Conservation (phyloP, 2,329 filamentous ascomycete species). For the Colletotrichum sp. region DNA sequence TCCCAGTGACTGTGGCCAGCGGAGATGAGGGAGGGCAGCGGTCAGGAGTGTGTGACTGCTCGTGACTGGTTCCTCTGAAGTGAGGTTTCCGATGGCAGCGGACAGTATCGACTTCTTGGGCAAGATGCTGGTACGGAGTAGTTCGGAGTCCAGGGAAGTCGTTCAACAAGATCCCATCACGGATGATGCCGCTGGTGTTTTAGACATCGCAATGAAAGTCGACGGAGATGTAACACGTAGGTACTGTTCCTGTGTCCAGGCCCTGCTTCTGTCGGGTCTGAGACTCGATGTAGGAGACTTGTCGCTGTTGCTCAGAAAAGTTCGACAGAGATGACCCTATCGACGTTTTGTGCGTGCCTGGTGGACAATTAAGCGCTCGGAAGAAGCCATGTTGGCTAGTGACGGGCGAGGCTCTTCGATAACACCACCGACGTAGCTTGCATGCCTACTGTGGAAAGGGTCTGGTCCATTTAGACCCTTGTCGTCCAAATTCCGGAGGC, state of each 20-base stretch:
- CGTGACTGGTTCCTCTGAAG: neutral
- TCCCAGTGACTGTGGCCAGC: neutral
- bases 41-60: neutral
- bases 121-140: neutral
- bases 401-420: neutral
- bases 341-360: neutral
- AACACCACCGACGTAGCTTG: neutral
- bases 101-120: neutral
- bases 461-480: neutral
- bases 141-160: neutral
- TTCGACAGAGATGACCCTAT: neutral
- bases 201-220: neutral
- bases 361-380: neutral
- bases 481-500: neutral
- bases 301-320: neutral
- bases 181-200: neutral
- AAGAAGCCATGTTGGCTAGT: neutral
- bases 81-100: neutral
- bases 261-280: neutral
- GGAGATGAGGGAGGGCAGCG: neutral
- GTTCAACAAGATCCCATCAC: neutral
- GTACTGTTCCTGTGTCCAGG: neutral
- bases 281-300: neutral
- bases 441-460: neutral
- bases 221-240: neutral